A percentile compares a stretch with the other conserved stretches of the same genome.
Conservation (phyloP, 1,139 yeast species). For the Saccharomycopsis hybrid region DNA sequence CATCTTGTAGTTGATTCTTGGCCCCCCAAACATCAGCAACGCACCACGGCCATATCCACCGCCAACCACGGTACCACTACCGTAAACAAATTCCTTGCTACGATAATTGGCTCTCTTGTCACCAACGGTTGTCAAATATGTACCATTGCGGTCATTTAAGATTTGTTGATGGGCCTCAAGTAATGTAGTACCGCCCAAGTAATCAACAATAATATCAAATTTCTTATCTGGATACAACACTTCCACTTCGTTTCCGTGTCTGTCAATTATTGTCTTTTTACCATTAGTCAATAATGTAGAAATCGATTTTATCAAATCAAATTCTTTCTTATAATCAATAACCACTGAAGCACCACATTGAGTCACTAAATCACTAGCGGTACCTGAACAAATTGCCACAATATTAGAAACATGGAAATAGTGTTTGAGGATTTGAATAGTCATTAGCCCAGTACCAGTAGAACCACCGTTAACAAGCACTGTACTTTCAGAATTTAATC, state of each 20-base stretch:
- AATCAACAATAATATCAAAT: conserved; percentile 41
- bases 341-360: conserved; percentile 25
- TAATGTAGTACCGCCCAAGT: conserved; percentile 41
- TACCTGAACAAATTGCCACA: conserved; percentile 36
- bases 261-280: conserved; percentile 20
- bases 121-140: conserved; percentile 51
- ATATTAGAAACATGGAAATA: conserved; percentile 40
- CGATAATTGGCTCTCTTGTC: conserved; percentile 37
- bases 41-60: not conserved
- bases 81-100: conserved; percentile 25
- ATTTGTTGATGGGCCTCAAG: conserved; percentile 9
- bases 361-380: conserved; percentile 29
- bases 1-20: conserved; percentile 29
- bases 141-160: conserved; percentile 32
- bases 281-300: conserved; percentile 19
- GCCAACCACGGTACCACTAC: conserved; percentile 15
- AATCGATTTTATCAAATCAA: conserved; percentile 20
- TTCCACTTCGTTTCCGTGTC: conserved; percentile 22
- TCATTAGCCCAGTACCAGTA: conserved; percentile 61
- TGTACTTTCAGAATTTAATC: conserved; percentile 27
- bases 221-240: conserved; percentile 27
- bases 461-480: conserved; percentile 69
- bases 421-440: conserved; percentile 49
- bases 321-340: conserved; percentile 25
- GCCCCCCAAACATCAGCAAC: conserved; percentile 24